Evolutionary conservation across 106 monocot genomes (phyloP), one percentile per base, ranked within the genome.

Genomic region (Allium fistulosum): DNA sequence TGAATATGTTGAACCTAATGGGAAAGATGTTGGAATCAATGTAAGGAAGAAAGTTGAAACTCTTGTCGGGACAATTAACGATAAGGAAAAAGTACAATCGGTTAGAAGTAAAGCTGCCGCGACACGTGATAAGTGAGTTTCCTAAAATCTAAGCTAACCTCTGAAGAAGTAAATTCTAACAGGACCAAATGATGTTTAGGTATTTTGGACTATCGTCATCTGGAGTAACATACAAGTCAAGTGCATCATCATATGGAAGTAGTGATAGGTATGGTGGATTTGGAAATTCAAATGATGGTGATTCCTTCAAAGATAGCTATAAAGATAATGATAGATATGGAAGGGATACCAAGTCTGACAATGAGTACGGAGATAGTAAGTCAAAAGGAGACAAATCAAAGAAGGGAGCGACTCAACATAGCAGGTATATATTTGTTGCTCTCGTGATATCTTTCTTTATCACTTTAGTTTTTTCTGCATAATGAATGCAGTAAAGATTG

Each of bases 11-110:
- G 99, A 99, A 48, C 93, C 90, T 58, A 93, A 87, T 83, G 92
- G 92, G 61, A 99, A 99, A 72, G 99, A 99, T 78, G 74, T 78
- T 37, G 99, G 99, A 16, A 78, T 99, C 69, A 90, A 92, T 69
- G 93, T 99, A 26, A 85, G 99, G 69, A 99, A 90, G 77, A 93
- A 99, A 72, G 84, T 74, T 7, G 99, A 99, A 78, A 87, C 87
- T 46, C 77, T 99, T 65, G 75, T 87, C 61, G 71, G 70, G 55
- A 84, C 87, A 66, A 51, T 93, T 37, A 78, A 72, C 81, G 85
- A 99, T 52, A 90, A 83, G 65, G 99, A 87, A 51, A 99, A 87
- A 68, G 82, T 99, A 72, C 76, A 93, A 71, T 75, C 76, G 18
- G 85, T 78, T 22, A 78, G 99, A 74, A 81, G 93, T 11, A 99